A percentile compares a stretch with the other conserved stretches of the same genome.
These are phyloP conservation scores for Papiliotrema flavescens DNA, from an alignment of 1,284 basidiomycete genomes.

Conservation along the genomic window DNA sequence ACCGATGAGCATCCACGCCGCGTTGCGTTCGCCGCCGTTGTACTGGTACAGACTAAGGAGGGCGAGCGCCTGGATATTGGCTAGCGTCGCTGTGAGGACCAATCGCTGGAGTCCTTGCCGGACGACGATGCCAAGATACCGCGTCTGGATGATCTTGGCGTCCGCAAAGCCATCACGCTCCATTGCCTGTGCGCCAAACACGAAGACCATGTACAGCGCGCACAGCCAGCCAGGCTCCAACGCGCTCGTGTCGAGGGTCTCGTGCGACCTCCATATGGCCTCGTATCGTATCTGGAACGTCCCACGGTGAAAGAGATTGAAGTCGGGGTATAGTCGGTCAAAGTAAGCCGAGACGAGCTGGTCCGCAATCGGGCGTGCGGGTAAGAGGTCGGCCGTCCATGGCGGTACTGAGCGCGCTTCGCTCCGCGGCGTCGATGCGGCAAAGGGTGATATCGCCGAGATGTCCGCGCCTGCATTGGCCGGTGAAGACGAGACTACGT, in stretches of 20 bases:
- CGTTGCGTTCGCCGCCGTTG: conserved; percentile 20
- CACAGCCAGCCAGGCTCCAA: conserved; percentile 9
- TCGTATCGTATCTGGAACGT: conserved; percentile 14
- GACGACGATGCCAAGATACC: conserved; percentile 12
- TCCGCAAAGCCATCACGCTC: conserved; percentile 3
- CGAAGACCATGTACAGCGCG: conserved; percentile 14
- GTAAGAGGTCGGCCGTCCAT: too few relatives aligned
- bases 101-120: conserved; percentile 12
- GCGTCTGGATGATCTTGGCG: conserved; percentile 3
- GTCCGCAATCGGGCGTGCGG: neutral
- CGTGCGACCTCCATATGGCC: conserved; percentile 1
- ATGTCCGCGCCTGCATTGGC: neutral
- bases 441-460: too few relatives aligned
- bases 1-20: conserved; percentile 19
- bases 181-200: conserved; percentile 15
- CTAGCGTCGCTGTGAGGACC: conserved; percentile 10
- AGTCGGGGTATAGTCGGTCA: conserved; percentile 16
- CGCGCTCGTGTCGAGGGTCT: neutral
- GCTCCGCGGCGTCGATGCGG: neutral
- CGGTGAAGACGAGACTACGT: neutral
- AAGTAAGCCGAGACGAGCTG: conserved; percentile 14
- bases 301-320: conserved; percentile 15
- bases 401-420: neutral
- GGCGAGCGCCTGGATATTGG: conserved; percentile 19
- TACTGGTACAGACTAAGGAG: conserved; percentile 20